Evolutionary conservation across 805 yeast genomes (phyloP).

Genomic region (Ogataea kodamae): DNA sequence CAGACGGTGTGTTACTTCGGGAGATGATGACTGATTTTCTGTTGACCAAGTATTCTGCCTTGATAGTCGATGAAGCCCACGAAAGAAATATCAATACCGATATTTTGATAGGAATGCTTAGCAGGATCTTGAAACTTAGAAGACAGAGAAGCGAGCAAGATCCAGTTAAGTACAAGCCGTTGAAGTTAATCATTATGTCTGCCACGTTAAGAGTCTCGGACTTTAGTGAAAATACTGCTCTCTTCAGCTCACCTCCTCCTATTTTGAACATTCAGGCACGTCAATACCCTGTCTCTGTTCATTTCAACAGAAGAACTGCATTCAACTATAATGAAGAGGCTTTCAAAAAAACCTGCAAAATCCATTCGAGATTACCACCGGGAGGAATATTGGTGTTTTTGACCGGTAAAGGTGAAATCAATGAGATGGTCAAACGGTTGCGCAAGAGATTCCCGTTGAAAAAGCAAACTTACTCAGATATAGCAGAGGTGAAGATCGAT

Average conservation of each 20-base stretch:
- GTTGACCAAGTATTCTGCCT: conserved; percentile 75
- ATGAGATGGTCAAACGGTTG: conserved; percentile 65
- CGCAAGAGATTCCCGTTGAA: conserved; percentile 63
- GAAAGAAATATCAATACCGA: conserved; percentile 96
- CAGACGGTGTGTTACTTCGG: conserved; percentile 88
- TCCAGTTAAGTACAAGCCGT: conserved; percentile 50
- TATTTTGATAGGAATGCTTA: conserved; percentile 89
- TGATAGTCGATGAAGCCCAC: conserved; percentile 96
- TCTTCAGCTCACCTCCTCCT: conserved; percentile 79
- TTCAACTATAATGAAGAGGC: conserved; percentile 84
- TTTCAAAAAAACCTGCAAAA: conserved; percentile 76
- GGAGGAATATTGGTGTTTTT: conserved; percentile 91
- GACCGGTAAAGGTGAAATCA: conserved; percentile 94
- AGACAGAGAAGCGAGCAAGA: conserved; percentile 46
- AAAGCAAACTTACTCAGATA: conserved; percentile 27
- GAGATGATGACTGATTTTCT: conserved; percentile 90
- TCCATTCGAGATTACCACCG: conserved; percentile 81
- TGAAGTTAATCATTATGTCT: conserved; percentile 90
- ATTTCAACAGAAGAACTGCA: conserved; percentile 78
- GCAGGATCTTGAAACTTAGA: conserved; percentile 78
- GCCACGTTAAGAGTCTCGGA: conserved; percentile 94
- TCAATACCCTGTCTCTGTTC: conserved; percentile 89
- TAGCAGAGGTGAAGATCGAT: conserved; percentile 45
- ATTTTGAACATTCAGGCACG: conserved; percentile 86
- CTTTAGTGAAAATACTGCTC: conserved; percentile 72